These are phyloP conservation scores for Detonula confervacea DNA, from an alignment of 352 stramenopile genomes.

Conservation along the genomic window DNA sequence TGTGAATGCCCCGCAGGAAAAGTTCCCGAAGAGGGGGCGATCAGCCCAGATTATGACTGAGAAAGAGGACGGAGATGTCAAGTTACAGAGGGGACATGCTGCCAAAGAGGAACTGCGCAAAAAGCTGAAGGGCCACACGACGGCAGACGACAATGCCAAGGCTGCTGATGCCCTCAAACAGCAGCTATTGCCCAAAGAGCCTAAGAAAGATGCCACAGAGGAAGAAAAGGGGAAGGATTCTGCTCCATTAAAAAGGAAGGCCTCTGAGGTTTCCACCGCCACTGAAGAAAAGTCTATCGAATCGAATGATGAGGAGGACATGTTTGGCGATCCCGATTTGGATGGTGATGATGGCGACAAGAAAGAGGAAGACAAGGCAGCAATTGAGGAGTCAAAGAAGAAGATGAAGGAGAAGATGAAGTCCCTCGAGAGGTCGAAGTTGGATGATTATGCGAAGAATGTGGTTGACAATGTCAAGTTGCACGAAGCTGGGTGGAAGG, in stretches of 20 bases:
- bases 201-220: slow-evolving; percentile 9
- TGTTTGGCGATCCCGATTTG: slow-evolving; percentile 46
- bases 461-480: slow-evolving; percentile 92
- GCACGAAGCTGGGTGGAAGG: slow-evolving; percentile 97
- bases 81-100: slow-evolving; percentile 49
- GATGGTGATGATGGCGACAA: slow-evolving; percentile 45
- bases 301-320: slow-evolving; percentile 26
- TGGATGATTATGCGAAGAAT: slow-evolving; percentile 84
- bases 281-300: slow-evolving; percentile 10
- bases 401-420: slow-evolving; percentile 82
- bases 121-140: slow-evolving; percentile 58
- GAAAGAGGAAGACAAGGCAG: slow-evolving; percentile 40
- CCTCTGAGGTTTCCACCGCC: slow-evolving; percentile 40
- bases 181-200: slow-evolving; percentile 32
- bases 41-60: slow-evolving; percentile 71
- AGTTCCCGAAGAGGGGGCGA: slow-evolving; percentile 53
- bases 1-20: slow-evolving; percentile 41
- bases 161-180: slow-evolving; percentile 54
- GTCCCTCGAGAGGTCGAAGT: slow-evolving; percentile 63
- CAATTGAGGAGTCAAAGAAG: slow-evolving; percentile 40
- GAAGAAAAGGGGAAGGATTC: slow-evolving; percentile 16
- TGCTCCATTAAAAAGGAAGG: slow-evolving; percentile 44
- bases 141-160: slow-evolving; percentile 52
- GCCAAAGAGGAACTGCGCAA: slow-evolving; percentile 64
- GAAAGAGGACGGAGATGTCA: slow-evolving; percentile 48